Evolutionary conservation across 108 stramenopile species (phyloP), one percentile per base, ranked within the genome.

Genomic region (Skeletonema menzelii): DNA sequence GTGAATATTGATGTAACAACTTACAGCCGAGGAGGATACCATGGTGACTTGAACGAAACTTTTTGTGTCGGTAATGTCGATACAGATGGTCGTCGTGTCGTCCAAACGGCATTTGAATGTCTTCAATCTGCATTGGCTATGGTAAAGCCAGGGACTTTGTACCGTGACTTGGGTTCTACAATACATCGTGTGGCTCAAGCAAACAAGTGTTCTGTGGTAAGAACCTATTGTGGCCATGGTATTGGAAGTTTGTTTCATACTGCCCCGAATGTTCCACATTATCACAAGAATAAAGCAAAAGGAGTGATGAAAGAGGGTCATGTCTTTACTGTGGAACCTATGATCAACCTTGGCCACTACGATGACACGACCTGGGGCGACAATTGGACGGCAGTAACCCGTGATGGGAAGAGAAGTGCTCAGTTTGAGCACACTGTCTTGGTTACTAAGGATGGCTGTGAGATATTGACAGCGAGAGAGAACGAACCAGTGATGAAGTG

Each of bases 281-380:
- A 97, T 75, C 85, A 82, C 70, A 99, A 99, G 77, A 97, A 96
- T 72, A 93, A 97, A 65, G 92, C 96, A 58, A 91, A 88, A 73
- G 91, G 93, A 20, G 83, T 86, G 27, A 95, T 99, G 95, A 85
- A 91, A 75, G 86, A 85, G n/a, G 99, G 99, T 12, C 97, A 98
- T 84, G 91, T 95, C 3, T 97, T 99, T 82, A 99, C 99, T 3
- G 95, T 99, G n/a, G 99, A 99, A 75, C 99, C 99, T 24, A 99
- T 99, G 99, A 97, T 99, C 67, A 94, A 93, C 71, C 82, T 95
- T 70, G 99, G 99, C 14, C 75, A 63, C 8, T 77, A 72, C 28
- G 84, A 81, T 22, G 90, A 93, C 79, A 69, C 67, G 7, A 91
- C 94, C 15, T 97, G 95, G 95, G 74, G 69, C 27, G 96, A 97